Conservation (phyloP, 2,329 filamentous ascomycete genomes). For the Pseudocercospora vitis region DNA sequence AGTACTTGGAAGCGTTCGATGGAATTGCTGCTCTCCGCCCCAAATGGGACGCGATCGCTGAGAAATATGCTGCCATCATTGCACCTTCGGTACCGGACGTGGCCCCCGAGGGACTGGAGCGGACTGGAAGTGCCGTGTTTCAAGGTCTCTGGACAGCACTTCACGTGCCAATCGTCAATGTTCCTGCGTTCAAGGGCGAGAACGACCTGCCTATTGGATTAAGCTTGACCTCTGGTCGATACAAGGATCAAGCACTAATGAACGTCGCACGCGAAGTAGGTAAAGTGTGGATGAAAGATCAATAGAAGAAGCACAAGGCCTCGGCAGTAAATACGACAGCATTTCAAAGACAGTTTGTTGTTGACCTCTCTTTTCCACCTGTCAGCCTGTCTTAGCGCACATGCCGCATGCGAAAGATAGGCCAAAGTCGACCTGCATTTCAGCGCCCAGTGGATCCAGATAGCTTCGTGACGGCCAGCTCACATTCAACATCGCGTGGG, state of each 20-base stretch:
- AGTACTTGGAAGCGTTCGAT: conserved; percentile 58
- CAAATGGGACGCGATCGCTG: conserved; percentile 54
- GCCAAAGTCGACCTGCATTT: too few species aligned
- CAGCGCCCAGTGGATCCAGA: too few species aligned
- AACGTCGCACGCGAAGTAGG: conserved; percentile 45
- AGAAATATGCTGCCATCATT: conserved; percentile 56
- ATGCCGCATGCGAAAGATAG: background rate
- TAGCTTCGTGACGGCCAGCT: background rate
- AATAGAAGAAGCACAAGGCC: background rate
- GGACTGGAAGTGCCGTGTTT: conserved; percentile 56
- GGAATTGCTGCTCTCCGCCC: conserved; percentile 55
- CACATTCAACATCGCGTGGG: background rate
- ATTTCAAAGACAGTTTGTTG: too few species aligned
- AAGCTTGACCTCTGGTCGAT: conserved; percentile 52
- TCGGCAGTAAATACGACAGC: background rate
- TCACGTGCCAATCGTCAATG: conserved; percentile 63
- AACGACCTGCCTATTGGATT: conserved; percentile 61
- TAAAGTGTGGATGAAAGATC: conserved; percentile 33
- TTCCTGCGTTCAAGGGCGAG: conserved; percentile 61
- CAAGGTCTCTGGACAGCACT: conserved; percentile 41
- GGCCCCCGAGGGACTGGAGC: conserved; percentile 55
- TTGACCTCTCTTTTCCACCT: too few species aligned
- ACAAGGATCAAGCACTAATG: conserved; percentile 47
- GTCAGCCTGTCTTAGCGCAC: too few species aligned
- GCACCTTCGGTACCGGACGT: conserved; percentile 61